Conservation (phyloP, 352 stramenopile species). For the Bremia lactucae region DNA sequence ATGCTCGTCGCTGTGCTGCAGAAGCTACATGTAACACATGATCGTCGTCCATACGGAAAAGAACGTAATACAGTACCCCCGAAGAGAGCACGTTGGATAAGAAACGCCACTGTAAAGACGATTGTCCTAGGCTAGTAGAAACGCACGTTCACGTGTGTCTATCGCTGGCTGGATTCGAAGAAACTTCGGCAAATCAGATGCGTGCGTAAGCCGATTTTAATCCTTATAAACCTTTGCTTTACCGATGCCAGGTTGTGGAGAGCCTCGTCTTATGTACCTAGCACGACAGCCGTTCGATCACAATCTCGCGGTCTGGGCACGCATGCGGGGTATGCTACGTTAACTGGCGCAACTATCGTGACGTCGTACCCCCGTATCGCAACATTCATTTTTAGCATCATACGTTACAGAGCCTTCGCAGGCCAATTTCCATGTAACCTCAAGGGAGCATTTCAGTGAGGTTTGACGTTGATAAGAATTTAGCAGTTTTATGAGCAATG, state of each 20-base stretch:
- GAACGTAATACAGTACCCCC: constrained; percentile 10
- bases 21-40: constrained; percentile 17
- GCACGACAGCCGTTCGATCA: constrained; percentile 17
- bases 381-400: no score
- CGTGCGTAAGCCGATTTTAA: not conserved
- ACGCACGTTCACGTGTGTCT: no score
- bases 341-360: no score
- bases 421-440: no score
- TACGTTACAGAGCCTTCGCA: no score
- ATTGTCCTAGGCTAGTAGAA: constrained; percentile 1
- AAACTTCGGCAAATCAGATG: not conserved
- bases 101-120: constrained; percentile 12
- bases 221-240: not conserved
- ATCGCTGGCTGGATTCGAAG: constrained; percentile 10
- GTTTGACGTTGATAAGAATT: no score
- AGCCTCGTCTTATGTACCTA: constrained; percentile 1
- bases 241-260: constrained; percentile 3
- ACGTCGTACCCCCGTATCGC: no score
- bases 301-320: constrained; percentile 11
- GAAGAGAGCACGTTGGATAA: constrained; percentile 9
- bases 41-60: constrained; percentile 14
- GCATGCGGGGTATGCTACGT: constrained; percentile 4
- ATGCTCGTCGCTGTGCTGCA: constrained; percentile 6
- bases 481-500: no score
- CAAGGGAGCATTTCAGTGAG: no score